phyloP scores from a whole-genome alignment of 495 filamentous ascomycete species.

The Podospora fimiseda region DNA sequence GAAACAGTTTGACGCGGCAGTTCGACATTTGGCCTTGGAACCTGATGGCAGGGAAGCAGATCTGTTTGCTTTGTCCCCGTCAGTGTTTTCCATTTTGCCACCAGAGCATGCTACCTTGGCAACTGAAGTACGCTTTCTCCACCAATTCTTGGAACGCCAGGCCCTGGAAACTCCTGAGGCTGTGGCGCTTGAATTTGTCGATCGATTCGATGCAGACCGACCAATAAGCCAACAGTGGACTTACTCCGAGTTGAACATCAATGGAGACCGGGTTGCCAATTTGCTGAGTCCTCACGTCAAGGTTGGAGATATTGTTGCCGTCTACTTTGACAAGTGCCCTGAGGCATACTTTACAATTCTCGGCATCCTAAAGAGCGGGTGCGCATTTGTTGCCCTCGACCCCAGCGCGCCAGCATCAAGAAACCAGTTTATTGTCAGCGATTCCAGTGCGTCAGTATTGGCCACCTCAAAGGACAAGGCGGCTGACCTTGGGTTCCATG shows the following conservation, averaged over 20 bases:
- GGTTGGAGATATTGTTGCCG: conserved; percentile 55
- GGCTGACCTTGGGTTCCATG: conserved; percentile 22
- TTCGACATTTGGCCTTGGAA: conserved; percentile 39
- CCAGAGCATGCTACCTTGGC: conserved; percentile 40
- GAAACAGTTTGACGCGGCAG: conserved; percentile 52
- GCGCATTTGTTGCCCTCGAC: conserved; percentile 72
- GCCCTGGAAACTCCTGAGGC: conserved; percentile 36
- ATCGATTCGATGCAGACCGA: conserved; percentile 25
- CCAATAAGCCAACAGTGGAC: conserved; percentile 47
- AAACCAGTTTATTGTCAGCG: conserved; percentile 58
- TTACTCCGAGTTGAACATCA: conserved; percentile 53
- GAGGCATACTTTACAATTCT: conserved; percentile 73
- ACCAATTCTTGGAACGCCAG: conserved; percentile 54
- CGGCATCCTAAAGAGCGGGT: conserved; percentile 75
- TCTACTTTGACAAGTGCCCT: conserved; percentile 76
- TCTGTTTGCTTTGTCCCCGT: conserved; percentile 14
- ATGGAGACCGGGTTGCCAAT: conserved; percentile 55
- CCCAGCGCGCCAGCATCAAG: conserved; percentile 54
- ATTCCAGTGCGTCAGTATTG: conserved; percentile 51
- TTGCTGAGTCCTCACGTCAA: conserved; percentile 38
- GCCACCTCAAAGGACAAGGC: conserved; percentile 34
- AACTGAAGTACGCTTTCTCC: conserved; percentile 43
- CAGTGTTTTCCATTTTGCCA: conserved; percentile 51
- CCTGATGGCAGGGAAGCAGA: conserved; percentile 25
- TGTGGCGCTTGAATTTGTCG: conserved; percentile 57